Evolutionary conservation across 176 grass and related monocot species (phyloP).

Genomic region (Aegilops speltoides): DNA sequence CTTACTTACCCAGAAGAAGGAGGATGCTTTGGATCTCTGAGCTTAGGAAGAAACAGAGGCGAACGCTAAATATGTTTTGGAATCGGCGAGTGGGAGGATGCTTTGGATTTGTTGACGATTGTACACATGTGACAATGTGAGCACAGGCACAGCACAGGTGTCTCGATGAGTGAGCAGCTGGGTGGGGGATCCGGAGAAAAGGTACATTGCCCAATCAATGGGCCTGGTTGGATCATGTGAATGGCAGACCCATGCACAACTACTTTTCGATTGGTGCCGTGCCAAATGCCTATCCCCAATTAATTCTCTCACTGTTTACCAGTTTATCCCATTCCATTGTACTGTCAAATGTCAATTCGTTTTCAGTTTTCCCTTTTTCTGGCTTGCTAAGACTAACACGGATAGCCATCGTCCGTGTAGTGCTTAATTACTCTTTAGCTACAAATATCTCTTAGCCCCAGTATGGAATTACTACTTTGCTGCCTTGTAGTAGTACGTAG

Average conservation of each 20-base stretch:
- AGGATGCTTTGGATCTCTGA: not conserved
- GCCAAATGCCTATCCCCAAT: slow-evolving; percentile 9
- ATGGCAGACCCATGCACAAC: slow-evolving; percentile 16
- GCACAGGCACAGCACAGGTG: slow-evolving; percentile 31
- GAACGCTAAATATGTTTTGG: slow-evolving; percentile 2
- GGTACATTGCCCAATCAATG: slow-evolving; percentile 23
- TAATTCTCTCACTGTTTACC: not conserved
- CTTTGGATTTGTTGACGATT: not conserved
- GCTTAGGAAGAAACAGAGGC: not conserved
- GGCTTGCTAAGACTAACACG: not conserved
- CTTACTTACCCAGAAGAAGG: not conserved
- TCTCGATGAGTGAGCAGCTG: slow-evolving; percentile 27
- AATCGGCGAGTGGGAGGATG: not conserved
- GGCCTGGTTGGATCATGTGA: slow-evolving; percentile 65
- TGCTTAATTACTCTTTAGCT: not conserved
- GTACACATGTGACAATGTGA: slow-evolving; percentile 25
- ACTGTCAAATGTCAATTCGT: not conserved
- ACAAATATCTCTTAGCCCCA: not conserved
- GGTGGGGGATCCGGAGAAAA: slow-evolving; percentile 5
- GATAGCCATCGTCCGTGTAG: not conserved
- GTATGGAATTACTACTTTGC: not conserved
- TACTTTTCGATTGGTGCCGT: slow-evolving; percentile 8
- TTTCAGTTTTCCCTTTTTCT: not conserved
- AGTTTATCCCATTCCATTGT: slow-evolving; percentile 6
- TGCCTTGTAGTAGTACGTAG: not conserved